Evolutionary conservation across 2,329 filamentous ascomycete species (phyloP).

Genomic region (Ilyonectria robusta): DNA sequence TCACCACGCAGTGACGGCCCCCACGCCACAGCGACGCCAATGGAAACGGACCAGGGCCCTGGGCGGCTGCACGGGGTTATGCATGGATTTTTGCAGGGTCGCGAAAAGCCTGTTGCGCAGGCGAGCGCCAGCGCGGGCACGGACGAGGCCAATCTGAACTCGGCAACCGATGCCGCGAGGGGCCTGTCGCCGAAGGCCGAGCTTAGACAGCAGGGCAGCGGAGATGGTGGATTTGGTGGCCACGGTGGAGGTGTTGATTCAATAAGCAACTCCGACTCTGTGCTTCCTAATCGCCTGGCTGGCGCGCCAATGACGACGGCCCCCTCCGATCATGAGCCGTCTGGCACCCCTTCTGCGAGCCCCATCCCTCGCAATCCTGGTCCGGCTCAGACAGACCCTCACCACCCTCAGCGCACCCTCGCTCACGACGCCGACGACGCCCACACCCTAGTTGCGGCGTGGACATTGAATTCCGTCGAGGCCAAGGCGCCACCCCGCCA

Average conservation of each 20-base stretch:
- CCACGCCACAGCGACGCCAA: constrained; percentile 40
- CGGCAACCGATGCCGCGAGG: constrained; percentile 43
- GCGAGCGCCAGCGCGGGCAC: constrained; percentile 29
- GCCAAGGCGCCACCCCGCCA: constrained; percentile 21
- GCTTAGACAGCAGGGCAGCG: constrained; percentile 16
- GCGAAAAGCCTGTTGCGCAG: constrained; percentile 20
- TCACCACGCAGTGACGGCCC: constrained; percentile 32
- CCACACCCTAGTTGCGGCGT: constrained; percentile 1
- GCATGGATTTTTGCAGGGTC: constrained; percentile 23
- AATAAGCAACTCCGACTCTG: constrained; percentile 35
- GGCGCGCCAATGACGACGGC: constrained; percentile 45
- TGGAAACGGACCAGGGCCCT: constrained; percentile 43
- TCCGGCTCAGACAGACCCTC: not conserved
- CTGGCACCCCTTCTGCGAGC: not conserved
- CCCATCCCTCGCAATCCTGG: not conserved
- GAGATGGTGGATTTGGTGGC: not conserved
- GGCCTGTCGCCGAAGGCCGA: constrained; percentile 36
- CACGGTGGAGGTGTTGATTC: constrained; percentile 32
- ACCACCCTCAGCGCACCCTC: not conserved
- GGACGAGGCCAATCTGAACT: constrained; percentile 30
- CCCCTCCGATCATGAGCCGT: constrained; percentile 37
- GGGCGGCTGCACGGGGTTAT: constrained; percentile 29
- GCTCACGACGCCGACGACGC: constrained; percentile 1
- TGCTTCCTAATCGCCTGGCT: constrained; percentile 38
- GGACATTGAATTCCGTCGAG: constrained; percentile 27